phyloP scores from a whole-genome alignment of 306 rosid species.

The Clitoria ternatea region DNA sequence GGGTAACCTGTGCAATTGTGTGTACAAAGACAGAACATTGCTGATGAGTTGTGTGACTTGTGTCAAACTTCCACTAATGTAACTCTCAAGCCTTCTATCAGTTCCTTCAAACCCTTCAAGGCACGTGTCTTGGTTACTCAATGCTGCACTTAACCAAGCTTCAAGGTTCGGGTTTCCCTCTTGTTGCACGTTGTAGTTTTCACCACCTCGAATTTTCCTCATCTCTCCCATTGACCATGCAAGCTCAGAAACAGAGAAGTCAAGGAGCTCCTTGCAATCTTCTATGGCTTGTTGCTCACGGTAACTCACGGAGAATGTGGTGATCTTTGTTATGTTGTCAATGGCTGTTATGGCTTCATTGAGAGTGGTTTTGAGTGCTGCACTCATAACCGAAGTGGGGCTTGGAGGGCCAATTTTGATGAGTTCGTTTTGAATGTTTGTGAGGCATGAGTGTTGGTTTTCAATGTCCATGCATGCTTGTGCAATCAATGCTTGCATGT shows the following conservation, averaged over 20 bases:
- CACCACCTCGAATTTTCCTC: constrained; percentile 57
- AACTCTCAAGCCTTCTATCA: constrained; percentile 62
- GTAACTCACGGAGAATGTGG: constrained; percentile 53
- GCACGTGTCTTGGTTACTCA: constrained; percentile 94
- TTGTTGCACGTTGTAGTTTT: constrained; percentile 26
- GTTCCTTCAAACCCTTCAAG: constrained; percentile 97
- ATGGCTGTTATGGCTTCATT: constrained; percentile 65
- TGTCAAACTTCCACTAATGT: constrained; percentile 67
- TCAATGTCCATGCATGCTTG: constrained; percentile 57
- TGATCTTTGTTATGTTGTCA: constrained; percentile 61
- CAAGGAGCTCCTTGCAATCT: constrained; percentile 92
- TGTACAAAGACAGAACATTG: constrained; percentile 69
- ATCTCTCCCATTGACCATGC: constrained; percentile 84
- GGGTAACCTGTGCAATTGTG: constrained; percentile 63
- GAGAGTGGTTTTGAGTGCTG: constrained; percentile 61
- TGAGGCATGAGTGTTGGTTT: constrained; percentile 54
- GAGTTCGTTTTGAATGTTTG: constrained; percentile 55
- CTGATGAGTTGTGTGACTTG: constrained; percentile 82
- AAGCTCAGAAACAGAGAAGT: constrained; percentile 77
- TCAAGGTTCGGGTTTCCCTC: constrained; percentile 73
- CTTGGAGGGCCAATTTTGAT: constrained; percentile 34
- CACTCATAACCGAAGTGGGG: constrained; percentile 51
- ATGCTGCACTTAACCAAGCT: constrained; percentile 95
- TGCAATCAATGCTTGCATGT: constrained; percentile 48
- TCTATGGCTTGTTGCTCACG: constrained; percentile 77